A percentile compares a stretch with the other conserved stretches of the same genome.
Evolutionary conservation across 202 grass and related monocot genomes (phyloP).

Genomic region (Cymbopogon flexuosus): DNA sequence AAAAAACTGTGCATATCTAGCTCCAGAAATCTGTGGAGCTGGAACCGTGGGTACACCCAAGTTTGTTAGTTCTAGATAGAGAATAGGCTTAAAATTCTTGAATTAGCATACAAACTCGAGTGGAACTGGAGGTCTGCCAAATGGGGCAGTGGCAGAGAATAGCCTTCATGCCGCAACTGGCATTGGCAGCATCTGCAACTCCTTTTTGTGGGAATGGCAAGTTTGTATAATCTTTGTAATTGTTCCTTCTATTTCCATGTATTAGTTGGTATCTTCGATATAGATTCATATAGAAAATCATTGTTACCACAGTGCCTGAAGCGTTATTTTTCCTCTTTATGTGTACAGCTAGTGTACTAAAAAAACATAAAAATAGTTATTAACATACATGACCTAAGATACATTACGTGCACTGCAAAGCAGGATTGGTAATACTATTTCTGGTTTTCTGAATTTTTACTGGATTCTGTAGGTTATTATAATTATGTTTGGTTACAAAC

Average conservation of each 20-base stretch:
- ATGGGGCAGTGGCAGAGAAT: too few relatives aligned
- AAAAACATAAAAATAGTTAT: neutral
- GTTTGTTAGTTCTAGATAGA: neutral
- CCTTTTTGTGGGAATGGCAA: neutral
- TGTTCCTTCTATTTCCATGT: neutral
- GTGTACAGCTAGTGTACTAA: neutral
- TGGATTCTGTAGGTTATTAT: neutral
- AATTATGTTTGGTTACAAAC: neutral
- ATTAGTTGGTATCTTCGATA: neutral
- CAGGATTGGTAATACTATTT: neutral
- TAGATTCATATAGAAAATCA: neutral
- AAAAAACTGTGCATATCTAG: neutral
- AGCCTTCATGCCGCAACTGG: neutral
- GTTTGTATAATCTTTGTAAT: neutral
- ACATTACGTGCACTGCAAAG: neutral
- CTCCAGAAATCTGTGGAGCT: neutral
- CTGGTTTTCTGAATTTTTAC: neutral
- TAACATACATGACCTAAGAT: neutral
- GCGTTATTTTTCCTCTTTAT: neutral
- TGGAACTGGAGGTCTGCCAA: neutral
- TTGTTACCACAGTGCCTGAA: neutral
- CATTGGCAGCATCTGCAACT: neutral
- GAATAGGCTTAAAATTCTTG: neutral
- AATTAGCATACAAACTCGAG: neutral
- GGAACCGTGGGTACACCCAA: neutral